Evolutionary conservation across 805 yeast genomes (phyloP).

Genomic region (Millerozyma miso): DNA sequence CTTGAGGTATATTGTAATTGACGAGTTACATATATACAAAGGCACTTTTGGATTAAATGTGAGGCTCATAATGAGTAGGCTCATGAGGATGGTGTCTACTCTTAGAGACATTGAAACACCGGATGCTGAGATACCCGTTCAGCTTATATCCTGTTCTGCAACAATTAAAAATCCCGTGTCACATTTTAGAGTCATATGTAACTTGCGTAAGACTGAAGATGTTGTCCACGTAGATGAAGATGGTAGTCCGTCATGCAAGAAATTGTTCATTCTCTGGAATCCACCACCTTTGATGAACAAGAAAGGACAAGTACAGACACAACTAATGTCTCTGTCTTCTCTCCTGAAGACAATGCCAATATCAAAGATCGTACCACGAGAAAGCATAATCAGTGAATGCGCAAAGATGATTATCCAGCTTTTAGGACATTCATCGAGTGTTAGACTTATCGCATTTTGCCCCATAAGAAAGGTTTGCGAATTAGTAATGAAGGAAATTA

Average conservation of each 20-base stretch:
- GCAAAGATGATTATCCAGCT: conserved; percentile 70
- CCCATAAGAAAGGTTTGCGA: conserved; percentile 85
- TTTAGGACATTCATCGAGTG: conserved; percentile 46
- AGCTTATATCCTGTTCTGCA: conserved; percentile 90
- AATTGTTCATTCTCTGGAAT: conserved; percentile 76
- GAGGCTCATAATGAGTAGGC: conserved; percentile 74
- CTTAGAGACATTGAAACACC: conserved; percentile 12
- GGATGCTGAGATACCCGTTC: conserved; percentile 43
- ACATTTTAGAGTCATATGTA: conserved; percentile 75
- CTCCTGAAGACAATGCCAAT: background rate
- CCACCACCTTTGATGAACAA: conserved; percentile 66
- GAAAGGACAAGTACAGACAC: conserved; percentile 38
- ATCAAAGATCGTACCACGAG: conserved; percentile 39
- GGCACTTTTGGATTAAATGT: conserved; percentile 95
- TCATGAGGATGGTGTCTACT: conserved; percentile 58
- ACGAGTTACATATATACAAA: conserved; percentile 80
- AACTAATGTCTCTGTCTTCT: background rate
- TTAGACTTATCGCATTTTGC: conserved; percentile 87
- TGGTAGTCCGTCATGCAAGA: conserved; percentile 85
- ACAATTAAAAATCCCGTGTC: conserved; percentile 71
- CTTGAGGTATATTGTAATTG: conserved; percentile 73
- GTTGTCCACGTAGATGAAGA: conserved; percentile 64
- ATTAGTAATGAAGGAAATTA: conserved; percentile 75
- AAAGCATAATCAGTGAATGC: conserved; percentile 68
- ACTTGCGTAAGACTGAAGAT: conserved; percentile 43